Evolutionary conservation across 139 green algal species (phyloP).

Genomic region (Edaphochlamys debaryana): DNA sequence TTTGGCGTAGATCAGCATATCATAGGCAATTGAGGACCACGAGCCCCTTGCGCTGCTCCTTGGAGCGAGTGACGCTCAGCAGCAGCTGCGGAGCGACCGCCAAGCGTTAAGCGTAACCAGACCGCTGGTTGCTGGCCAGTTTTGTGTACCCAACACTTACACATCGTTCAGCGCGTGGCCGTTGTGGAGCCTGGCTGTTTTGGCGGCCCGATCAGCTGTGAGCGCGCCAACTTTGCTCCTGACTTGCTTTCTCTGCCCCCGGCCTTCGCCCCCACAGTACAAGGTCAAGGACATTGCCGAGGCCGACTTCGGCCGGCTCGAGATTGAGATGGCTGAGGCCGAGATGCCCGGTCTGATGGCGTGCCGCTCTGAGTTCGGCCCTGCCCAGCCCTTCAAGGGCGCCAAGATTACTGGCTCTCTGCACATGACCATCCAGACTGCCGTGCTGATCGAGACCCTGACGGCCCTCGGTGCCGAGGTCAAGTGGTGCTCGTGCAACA

Average conservation of each 20-base stretch:
- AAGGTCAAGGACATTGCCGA: constrained; percentile 96
- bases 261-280: constrained; percentile 69
- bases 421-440: constrained; percentile 99
- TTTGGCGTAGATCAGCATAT: too few species aligned
- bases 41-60: too few species aligned
- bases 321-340: constrained; percentile 98
- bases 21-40: too few species aligned
- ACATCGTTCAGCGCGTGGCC: too few species aligned
- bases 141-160: too few species aligned
- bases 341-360: constrained; percentile 98
- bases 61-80: too few species aligned
- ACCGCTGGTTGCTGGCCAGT: too few species aligned
- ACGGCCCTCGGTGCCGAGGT: constrained; percentile 96
- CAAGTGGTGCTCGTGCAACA: constrained; percentile 99
- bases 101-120: too few species aligned
- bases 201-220: not conserved
- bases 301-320: constrained; percentile 98
- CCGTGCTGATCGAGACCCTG: constrained; percentile 99
- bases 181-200: too few species aligned
- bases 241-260: not conserved
- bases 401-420: constrained; percentile 95
- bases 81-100: too few species aligned
- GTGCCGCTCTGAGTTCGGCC: constrained; percentile 94
- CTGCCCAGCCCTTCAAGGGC: constrained; percentile 93
- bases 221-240: too few species aligned